Evolutionary conservation across 2,329 filamentous ascomycete species (phyloP), one percentile per base, ranked within the genome.

Genomic region (Ilyonectria robusta): DNA sequence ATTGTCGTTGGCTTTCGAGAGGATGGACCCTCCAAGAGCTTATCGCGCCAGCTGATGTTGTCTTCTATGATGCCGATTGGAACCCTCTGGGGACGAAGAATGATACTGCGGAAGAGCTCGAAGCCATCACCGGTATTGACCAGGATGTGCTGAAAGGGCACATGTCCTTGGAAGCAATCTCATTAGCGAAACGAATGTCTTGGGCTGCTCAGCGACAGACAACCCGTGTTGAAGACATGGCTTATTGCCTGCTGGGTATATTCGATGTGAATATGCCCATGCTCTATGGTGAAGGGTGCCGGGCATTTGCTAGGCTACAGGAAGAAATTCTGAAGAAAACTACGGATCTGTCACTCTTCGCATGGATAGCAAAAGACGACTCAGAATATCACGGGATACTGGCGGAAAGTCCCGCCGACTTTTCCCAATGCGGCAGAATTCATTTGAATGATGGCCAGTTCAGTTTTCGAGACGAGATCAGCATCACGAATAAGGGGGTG

Each of bases 401-500:
- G 9, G 48, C 48, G 4, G 5, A 53, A 7, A 31, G 17, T n/a
- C 48, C 29, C 6, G 29, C 29, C 5, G 48, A 53, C 7, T 53
- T 53, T 10, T 19, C 35, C 19, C 9, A 13, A 10, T 33, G 29
- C 11, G 48, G 48, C 31, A 13, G 1, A 13, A 35, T 53, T 11
- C 17, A 13, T 7, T 33, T 21, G 11, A 13, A 35, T 7, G 1
- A 33, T n/a, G 26, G 26, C 9, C 29, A 53, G n/a, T 35, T 53
- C 48, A 15, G 48, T n/a, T 53, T 53, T 19, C 48, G 48, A 13
- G 29, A 21, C 17, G 48, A 53, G 29, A 35, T 53, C 48, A 53
- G 29, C 29, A 35, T 53, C 29, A 53, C 29, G 13, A 53, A 53
- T 10, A 53, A 53, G n/a, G 29, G 48, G 19, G 29, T 53, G 17